Base-by-base conservation (phyloP, 2,329 filamentous ascomycete species). In the Botrytis hyacinthi region DNA sequence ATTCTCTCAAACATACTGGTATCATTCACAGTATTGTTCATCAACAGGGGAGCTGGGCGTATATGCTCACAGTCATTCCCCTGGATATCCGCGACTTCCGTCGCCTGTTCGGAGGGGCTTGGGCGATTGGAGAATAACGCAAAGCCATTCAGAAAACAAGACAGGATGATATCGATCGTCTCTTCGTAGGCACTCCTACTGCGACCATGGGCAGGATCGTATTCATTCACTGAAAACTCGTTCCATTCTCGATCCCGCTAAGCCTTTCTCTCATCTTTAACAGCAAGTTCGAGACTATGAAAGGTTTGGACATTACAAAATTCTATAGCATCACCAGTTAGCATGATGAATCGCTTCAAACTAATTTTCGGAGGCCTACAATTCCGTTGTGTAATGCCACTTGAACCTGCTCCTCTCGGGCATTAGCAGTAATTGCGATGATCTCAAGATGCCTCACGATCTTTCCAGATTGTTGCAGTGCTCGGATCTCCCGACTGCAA, bases 401-500 rank as follows among this genome's bases (percentile, higher is more conserved):
- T 57, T 72, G 60, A 20, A 79, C 74, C 73, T 81, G 79, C 75
- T 80, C 79, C 9, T 76, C 75, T 29, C 79, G 67, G 6, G 77
- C 80, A 76, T 81, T 80, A 29, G 79, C 79, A 16, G 78, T 80
- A 40, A 78, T 85, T 78, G 77, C 78, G 42, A 81, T 78, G 26
- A 81, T 78, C 51, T 79, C 77, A 10, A 80, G 59, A 3, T 87
- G 86, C 26, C 85, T 85, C 22, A 80, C 82, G 6, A 91, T 83
- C 74, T 84, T 84, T 14, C 87, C 87, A 48, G 83, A 76, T 82
- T 83, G n/a, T 86, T 88, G 69, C 73, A 92, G 81, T 75, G 88
- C 85, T 26, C 92, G 86, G 72, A 94, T 92, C 61, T 86, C 85
- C 46, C 85, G 85, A 20, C 90, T 91, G 79, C 91, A 92, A 1